Evolutionary conservation across 148 eudicot species (phyloP), one percentile per base, ranked within the genome.

Genomic region (Cornus kousa): DNA sequence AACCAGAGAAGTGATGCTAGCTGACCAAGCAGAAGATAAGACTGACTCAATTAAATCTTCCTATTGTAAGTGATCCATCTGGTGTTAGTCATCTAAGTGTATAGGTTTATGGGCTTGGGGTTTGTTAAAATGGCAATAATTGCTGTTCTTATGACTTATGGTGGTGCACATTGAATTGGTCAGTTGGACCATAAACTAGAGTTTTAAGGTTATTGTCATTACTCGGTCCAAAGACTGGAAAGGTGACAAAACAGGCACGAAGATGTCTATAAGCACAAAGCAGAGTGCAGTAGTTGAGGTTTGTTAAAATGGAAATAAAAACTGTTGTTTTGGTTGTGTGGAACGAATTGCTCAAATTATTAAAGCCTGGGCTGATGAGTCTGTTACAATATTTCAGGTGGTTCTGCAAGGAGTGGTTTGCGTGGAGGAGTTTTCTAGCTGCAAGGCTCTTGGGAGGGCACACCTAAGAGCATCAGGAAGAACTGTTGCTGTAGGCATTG

Each of bases 211-310:
- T 96, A 79, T 75, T 86, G 77, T 90, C 99, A 9, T 88, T 96
- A 88, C 92, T 96, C 50, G 93, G 93, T 85, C 85, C 99, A 13
- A 96, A 93, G 85, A 96, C 97, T 16, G 99, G 99, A 14, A 93
- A 93, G 79, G 90, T 75, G 81, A 78, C 87, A 33, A 96, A 90
- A 84, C 93, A 93, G 79, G 91, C 99, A 64, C 99, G 98, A 64
- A 87, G 99, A 17, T 85, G 91, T 79, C 87, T 96, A 70, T 96
- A 70, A 16, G 86, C 70, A 84, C 95, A 64, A 96, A 93, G 93
- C 99, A 96, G 82, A 89, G 88, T 68, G 99, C 99, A 5, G 74
- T 93, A 8, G 67, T 93, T 57, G 93, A 96, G 98, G 99, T 96
- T 76, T 57, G 86, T 83, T 53, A 46, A 28, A 28, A 28, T 28